Percentiles rank a stretch among this genome's conserved stretches.
These are phyloP conservation scores for Stemphylium beticola DNA, from an alignment of 2,329 filamentous ascomycete species.

Conservation along the genomic window DNA sequence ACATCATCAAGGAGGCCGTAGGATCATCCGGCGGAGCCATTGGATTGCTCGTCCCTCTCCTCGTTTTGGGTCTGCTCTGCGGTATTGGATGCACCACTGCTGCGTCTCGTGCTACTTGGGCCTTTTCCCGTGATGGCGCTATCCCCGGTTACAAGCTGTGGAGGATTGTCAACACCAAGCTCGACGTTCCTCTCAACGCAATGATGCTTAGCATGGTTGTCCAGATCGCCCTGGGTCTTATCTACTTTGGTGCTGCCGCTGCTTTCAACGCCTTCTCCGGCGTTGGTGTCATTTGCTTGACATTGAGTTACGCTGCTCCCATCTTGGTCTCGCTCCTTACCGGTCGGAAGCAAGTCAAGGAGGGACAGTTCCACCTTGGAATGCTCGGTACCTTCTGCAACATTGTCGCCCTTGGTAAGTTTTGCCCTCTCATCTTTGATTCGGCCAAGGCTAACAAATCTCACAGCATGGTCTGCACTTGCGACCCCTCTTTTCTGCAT, in stretches of 20 bases:
- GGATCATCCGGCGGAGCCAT: constrained; percentile 68
- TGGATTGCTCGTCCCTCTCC: constrained; percentile 67
- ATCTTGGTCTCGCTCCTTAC: constrained; percentile 68
- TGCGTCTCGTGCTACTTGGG: constrained; percentile 70
- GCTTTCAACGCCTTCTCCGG: constrained; percentile 77
- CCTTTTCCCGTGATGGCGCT: constrained; percentile 73
- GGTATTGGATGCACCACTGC: constrained; percentile 74
- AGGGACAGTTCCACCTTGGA: constrained; percentile 67
- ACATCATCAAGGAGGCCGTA: constrained; percentile 68
- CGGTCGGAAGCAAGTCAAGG: constrained; percentile 64
- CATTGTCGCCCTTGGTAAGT: constrained; percentile 66
- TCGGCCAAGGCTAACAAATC: constrained; percentile 7
- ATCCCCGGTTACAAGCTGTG: constrained; percentile 68
- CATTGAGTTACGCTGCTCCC: constrained; percentile 70
- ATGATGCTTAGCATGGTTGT: constrained; percentile 75
- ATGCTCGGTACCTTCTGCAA: constrained; percentile 67
- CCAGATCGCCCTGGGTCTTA: constrained; percentile 67
- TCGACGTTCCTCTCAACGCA: constrained; percentile 72
- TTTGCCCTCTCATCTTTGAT: constrained; percentile 31
- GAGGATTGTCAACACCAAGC: constrained; percentile 65
- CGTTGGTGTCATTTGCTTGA: constrained; percentile 73
- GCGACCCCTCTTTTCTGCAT: constrained; percentile 78
- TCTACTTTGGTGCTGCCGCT: constrained; percentile 72
- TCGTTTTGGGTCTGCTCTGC: constrained; percentile 70
- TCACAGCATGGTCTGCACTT: constrained; percentile 65